Conservation (phyloP, 495 filamentous ascomycete species). For the Baudoinia panamericana region DNA sequence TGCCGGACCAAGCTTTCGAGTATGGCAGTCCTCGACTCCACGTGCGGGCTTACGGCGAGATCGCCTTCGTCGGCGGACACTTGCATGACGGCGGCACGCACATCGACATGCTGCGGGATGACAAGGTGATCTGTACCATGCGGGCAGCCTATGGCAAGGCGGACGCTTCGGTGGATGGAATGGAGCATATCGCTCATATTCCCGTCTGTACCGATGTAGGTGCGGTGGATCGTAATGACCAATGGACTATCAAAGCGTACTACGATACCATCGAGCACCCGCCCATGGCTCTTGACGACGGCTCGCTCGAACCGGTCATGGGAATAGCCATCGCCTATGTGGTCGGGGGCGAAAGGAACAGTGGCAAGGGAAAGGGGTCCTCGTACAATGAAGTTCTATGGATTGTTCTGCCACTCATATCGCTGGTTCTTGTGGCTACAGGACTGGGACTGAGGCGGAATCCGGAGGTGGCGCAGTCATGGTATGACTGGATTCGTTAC, state of each 20-base stretch:
- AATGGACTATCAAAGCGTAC: conserved; percentile 6
- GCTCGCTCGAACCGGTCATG: conserved; percentile 13
- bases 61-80: conserved; percentile 7
- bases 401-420: no score
- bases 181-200: conserved; percentile 1
- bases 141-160: background rate
- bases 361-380: no score
- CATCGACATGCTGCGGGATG: conserved; percentile 10
- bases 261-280: conserved; percentile 10
- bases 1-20: background rate
- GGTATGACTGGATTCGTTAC: no score
- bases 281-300: conserved; percentile 10
- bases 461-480: no score
- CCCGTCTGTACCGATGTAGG: conserved; percentile 2
- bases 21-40: conserved; percentile 4
- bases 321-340: conserved; percentile 14
- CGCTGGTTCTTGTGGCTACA: no score
- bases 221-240: background rate
- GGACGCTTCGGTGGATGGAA: background rate
- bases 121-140: conserved; percentile 3
- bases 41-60: conserved; percentile 1
- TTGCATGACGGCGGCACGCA: conserved; percentile 15
- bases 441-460: no score
- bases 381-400: no score
- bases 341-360: background rate